Evolutionary conservation across 2,329 filamentous ascomycete species (phyloP), one percentile per base, ranked within the genome.

Genomic region (Fusarium torulosum): DNA sequence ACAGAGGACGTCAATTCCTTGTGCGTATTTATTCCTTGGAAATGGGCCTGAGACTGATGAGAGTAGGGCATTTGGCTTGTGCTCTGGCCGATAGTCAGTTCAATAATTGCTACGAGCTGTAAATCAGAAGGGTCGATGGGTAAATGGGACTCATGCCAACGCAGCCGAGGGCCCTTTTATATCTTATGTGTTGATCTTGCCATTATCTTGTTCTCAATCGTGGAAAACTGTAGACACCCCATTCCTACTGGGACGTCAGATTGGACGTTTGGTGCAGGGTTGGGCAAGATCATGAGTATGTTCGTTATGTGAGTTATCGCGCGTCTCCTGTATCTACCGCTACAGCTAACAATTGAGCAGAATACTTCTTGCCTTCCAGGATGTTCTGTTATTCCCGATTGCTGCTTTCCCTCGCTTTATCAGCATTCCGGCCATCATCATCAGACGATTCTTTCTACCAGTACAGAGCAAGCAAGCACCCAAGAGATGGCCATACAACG

Each of bases 51-150:
- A 4, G 35, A n/a, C n/a, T 65, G 11, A 47, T 13, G 0, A 1
- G 0, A 0, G 1, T 0, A 66, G 63, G 63, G 63, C 2, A 60
- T 66, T 5, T 66, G 60, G 60, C 6, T 66, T 6, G 8, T 33
- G 2, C 20, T 66, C 41, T 66, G 63, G 63, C 54, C 63, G 8
- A 13, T 66, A 1, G 1, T 61, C 5, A 66, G 63, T 13, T 31
- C 55, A 11, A 8, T 33, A 2, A 41, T 65, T 3, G 41, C 55
- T 3, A n/a, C n/a, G 1, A 6, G 14, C 7, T 43, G 29, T 8
- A 52, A 44, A 15, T 6, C 11, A 0, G 17, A 19, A 4, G 55
- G 51, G 3, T 65, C 60, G 0, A 33, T 65, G 17, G 46, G 44
- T 1, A 4, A 25, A 13, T 66, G 63, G 63, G 19, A 33, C 1